Conservation (phyloP, 495 filamentous ascomycete genomes). For the Hypoxylon rickii region DNA sequence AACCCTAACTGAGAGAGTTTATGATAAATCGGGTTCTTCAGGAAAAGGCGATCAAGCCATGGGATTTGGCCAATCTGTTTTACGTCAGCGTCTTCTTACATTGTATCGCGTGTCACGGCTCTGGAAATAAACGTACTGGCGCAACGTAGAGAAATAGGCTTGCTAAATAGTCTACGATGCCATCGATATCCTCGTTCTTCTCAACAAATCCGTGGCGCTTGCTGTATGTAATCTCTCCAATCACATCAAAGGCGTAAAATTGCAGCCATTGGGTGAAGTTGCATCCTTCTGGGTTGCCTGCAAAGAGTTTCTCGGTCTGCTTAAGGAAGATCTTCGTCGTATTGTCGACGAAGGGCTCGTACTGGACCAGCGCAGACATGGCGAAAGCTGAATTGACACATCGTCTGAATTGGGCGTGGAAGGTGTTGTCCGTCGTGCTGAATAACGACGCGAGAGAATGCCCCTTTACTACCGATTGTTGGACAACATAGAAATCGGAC, state of each 20-base stretch:
- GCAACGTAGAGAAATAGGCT: constrained; percentile 62
- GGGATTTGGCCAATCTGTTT: constrained; percentile 63
- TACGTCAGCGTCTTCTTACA: constrained; percentile 30
- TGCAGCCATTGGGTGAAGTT: constrained; percentile 76
- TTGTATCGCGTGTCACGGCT: too few species aligned
- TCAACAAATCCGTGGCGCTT: constrained; percentile 68
- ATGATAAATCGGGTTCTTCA: constrained; percentile 64
- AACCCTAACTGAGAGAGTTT: constrained; percentile 53
- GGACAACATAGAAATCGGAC: constrained; percentile 75
- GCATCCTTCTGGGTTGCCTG: constrained; percentile 54
- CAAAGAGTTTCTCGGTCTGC: constrained; percentile 66
- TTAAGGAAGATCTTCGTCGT: constrained; percentile 66
- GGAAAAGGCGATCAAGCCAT: constrained; percentile 61
- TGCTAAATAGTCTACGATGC: constrained; percentile 60
- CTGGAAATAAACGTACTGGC: constrained; percentile 51
- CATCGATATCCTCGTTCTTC: constrained; percentile 66
- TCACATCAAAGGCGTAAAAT: constrained; percentile 80
- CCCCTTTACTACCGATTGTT: constrained; percentile 67
- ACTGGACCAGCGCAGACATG: constrained; percentile 71
- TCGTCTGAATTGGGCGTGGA: constrained; percentile 71
- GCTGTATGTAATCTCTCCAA: constrained; percentile 68
- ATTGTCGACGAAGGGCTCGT: constrained; percentile 74
- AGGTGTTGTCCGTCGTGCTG: constrained; percentile 73
- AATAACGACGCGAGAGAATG: constrained; percentile 73
- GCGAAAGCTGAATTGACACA: constrained; percentile 75